Evolutionary conservation across 805 yeast species (phyloP).

Genomic region (Pichia membranifaciens): DNA sequence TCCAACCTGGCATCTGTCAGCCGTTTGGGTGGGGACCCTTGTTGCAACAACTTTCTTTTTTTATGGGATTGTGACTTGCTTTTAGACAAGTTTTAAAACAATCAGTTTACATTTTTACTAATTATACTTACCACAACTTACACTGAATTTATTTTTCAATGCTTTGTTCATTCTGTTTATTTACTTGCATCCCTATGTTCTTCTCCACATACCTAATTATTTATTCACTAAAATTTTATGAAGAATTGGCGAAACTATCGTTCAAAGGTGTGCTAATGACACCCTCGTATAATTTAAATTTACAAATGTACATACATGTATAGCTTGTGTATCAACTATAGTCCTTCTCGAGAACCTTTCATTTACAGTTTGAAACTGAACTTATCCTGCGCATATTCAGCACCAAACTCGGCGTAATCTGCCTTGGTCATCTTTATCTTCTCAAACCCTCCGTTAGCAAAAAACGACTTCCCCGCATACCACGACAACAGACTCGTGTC

Average conservation of each 20-base stretch:
- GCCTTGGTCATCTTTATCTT: conserved; percentile 61
- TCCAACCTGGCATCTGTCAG: conserved; percentile 36
- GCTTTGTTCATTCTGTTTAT: too few relatives aligned
- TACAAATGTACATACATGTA: background rate
- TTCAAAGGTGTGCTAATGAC: too few relatives aligned
- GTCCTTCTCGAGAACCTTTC: too few relatives aligned
- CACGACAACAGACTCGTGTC: conserved; percentile 42
- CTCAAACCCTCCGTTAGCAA: conserved; percentile 39
- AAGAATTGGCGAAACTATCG: too few relatives aligned
- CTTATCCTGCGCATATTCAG: conserved; percentile 33
- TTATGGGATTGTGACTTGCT: conserved; percentile 30
- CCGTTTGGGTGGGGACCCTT: conserved; percentile 38
- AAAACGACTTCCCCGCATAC: conserved; percentile 49
- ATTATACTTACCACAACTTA: background rate
- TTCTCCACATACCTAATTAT: too few relatives aligned
- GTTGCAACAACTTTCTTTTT: conserved; percentile 38
- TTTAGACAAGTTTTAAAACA: conserved; percentile 10
- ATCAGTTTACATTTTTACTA: background rate
- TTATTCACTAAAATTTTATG: too few relatives aligned
- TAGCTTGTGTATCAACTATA: background rate
- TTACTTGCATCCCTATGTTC: too few relatives aligned
- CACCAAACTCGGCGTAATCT: conserved; percentile 86
- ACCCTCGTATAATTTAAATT: too few relatives aligned
- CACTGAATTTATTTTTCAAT: too few relatives aligned
- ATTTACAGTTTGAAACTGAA: conserved; percentile 24